phyloP scores from a whole-genome alignment of 345 rosid genomes.

The Citropsis articulata region DNA sequence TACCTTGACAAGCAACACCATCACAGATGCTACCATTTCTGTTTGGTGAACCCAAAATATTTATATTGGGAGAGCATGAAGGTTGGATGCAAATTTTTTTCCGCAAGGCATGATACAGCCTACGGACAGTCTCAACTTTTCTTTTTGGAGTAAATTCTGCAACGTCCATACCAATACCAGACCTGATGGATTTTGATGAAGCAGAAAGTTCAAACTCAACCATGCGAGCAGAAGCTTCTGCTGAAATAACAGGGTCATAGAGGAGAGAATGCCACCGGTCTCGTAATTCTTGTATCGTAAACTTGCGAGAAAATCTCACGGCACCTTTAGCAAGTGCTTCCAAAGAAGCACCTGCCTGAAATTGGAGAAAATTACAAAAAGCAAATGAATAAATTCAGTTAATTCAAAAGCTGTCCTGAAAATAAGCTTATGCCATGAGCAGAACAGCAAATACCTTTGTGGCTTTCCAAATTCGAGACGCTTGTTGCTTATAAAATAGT shows the following conservation, averaged over 20 bases:
- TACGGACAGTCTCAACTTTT: conserved; percentile 37
- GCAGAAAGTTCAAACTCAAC: conserved; percentile 48
- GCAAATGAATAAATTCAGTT: neutral
- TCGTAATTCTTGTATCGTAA: conserved; percentile 63
- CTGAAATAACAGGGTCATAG: conserved; percentile 84
- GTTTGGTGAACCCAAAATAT: conserved; percentile 16
- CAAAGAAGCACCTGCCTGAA: conserved; percentile 95
- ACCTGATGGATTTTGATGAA: conserved; percentile 26
- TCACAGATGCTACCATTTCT: neutral
- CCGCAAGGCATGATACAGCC: conserved; percentile 26
- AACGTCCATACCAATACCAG: conserved; percentile 27
- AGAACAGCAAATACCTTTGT: neutral
- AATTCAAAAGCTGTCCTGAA: neutral
- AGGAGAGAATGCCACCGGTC: conserved; percentile 91
- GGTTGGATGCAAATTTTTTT: conserved; percentile 26
- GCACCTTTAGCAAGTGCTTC: conserved; percentile 98
- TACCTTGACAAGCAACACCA: conserved; percentile 10
- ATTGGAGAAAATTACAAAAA: conserved; percentile 4
- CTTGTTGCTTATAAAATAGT: neutral
- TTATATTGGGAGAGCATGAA: neutral
- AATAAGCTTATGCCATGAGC: neutral
- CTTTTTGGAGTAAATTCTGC: conserved; percentile 28
- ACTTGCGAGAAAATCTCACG: conserved; percentile 75
- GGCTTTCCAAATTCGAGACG: neutral
- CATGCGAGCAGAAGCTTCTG: conserved; percentile 75